These are phyloP conservation scores for Pseudogymnoascus sp. DNA, from an alignment of 2,329 filamentous ascomycete species.

Conservation along the genomic window DNA sequence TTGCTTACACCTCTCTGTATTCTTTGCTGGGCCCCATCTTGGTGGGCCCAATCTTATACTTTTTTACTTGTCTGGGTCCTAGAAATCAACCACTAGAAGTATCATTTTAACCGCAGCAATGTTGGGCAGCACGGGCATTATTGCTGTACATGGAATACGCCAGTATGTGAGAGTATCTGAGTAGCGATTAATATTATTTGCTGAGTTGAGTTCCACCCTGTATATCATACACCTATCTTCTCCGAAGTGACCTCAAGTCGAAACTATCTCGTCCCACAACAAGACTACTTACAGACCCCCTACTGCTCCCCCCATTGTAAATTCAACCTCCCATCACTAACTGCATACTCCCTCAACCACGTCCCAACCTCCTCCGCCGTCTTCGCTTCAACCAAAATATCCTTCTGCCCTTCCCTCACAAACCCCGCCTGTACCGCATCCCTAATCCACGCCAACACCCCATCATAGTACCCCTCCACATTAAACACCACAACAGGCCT, in stretches of 20 bases:
- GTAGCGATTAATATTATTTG: not conserved
- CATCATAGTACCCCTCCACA: constrained; percentile 81
- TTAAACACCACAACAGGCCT: constrained; percentile 73
- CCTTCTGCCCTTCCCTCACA: constrained; percentile 58
- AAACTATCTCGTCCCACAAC: not conserved
- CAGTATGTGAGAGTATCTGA: not conserved
- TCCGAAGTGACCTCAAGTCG: not conserved
- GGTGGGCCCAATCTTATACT: too few species aligned
- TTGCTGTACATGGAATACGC: too few species aligned
- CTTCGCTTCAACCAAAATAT: constrained; percentile 69
- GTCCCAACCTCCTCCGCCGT: constrained; percentile 62
- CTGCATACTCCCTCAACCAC: constrained; percentile 62
- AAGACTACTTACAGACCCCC: not conserved
- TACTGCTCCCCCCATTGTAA: constrained; percentile 55
- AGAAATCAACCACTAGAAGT: too few species aligned
- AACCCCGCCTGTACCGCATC: constrained; percentile 69
- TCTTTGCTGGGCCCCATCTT: too few species aligned
- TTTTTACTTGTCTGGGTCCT: too few species aligned
- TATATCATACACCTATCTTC: not conserved
- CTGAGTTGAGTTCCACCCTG: not conserved
- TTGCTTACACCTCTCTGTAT: too few species aligned
- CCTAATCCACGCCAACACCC: constrained; percentile 69
- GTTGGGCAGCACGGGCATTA: too few species aligned
- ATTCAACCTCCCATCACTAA: constrained; percentile 66
- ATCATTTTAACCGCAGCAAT: too few species aligned